Evolutionary conservation across 768 basidiomycete genomes (phyloP), one percentile per base, ranked within the genome.

Genomic region (Coprinellus micaceus): DNA sequence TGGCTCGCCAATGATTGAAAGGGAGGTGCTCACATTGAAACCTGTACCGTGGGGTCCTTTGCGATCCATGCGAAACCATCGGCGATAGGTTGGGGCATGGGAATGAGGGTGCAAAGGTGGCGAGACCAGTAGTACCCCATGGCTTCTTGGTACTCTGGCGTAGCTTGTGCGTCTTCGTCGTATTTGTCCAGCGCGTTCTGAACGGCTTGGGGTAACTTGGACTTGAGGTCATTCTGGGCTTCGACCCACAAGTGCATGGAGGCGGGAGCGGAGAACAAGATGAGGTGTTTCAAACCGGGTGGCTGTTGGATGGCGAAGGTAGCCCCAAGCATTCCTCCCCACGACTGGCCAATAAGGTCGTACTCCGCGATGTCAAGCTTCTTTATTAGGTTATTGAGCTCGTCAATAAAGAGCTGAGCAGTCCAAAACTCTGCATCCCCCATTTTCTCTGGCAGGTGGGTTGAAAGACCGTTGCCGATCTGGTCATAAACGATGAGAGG

Each of bases 401-500:
- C 79, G 58, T 78, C 71, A 59, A 80, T 66, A 68, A 82, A 83
- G 7, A 84, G 70, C 52, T 75, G 64, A 25, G 69, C 64, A 17
- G 72, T 80, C 81, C 81, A 82, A 67, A 84, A 84, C 11, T 75
- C 71, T 12, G 69, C 70, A 21, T 59, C 60, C 3, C 45, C 52
- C 5, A 63, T 70, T 60, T 79, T 82, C 58, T 82, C 78, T 9
- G 64, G 76, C n/a, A 83, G 70, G 58, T 82, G 81, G 9, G 81
- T 81, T 12, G 82, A 84, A 24, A 67, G 66, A 17, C 82, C 82
- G 55, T 67, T 74, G 6, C 82, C 83, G 44, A 84, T 56, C 62
- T 84, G 83, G 63, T 82, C 81, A 66, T 84, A 84, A 44, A 82
- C 62, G 40, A 85, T 61, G 60, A 83, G 71, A 10, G 82, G 80